These are phyloP conservation scores for Usnea hakonensis DNA, from an alignment of 495 filamentous ascomycete species.

Conservation along the genomic window DNA sequence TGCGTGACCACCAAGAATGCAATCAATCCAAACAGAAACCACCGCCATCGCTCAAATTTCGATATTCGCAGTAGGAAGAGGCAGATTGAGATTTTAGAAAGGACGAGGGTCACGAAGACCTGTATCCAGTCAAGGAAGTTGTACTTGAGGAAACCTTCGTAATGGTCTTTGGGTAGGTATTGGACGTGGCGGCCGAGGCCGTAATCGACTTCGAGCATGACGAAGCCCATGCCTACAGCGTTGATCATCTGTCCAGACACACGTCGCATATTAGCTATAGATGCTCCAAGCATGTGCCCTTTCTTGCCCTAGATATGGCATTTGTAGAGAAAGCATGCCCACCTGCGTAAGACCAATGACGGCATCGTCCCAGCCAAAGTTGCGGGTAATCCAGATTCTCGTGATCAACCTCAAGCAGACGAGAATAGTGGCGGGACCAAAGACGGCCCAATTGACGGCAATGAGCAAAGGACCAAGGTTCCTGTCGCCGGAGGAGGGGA, in stretches of 20 bases:
- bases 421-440: slow-evolving; percentile 16
- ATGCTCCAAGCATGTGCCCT: neutral
- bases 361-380: slow-evolving; percentile 25
- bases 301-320: neutral
- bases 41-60: slow-evolving; percentile 31
- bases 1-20: slow-evolving; percentile 29
- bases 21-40: slow-evolving; percentile 29
- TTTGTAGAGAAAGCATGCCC: neutral
- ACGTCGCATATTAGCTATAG: neutral
- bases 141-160: slow-evolving; percentile 20
- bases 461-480: slow-evolving; percentile 15
- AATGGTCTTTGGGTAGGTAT: slow-evolving; percentile 12
- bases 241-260: slow-evolving; percentile 11
- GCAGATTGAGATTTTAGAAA: slow-evolving; percentile 45
- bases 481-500: slow-evolving; percentile 11
- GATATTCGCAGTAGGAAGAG: slow-evolving; percentile 41
- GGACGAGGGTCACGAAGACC: slow-evolving; percentile 31
- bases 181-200: slow-evolving; percentile 20
- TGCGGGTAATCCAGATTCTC: slow-evolving; percentile 19
- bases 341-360: slow-evolving; percentile 18
- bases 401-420: slow-evolving; percentile 15
- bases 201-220: slow-evolving; percentile 17
- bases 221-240: slow-evolving; percentile 20
- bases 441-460: slow-evolving; percentile 20
- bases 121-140: slow-evolving; percentile 23